Conservation (phyloP, 768 basidiomycete species). For the Leccinum imitatum region DNA sequence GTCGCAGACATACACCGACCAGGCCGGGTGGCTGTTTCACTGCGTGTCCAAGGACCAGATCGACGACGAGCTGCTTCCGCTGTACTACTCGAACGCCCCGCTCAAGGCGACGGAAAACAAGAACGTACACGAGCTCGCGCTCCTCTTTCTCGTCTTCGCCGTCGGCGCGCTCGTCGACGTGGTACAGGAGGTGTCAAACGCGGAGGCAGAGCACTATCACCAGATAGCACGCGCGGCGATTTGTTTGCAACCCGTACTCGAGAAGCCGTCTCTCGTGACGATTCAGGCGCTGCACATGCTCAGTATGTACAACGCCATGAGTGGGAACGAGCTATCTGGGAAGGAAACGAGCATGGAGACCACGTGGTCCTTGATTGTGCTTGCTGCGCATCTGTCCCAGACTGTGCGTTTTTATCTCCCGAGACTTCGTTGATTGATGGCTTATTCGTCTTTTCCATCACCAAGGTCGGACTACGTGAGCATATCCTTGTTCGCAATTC, state of each 20-base stretch:
- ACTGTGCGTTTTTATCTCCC: conserved; percentile 44
- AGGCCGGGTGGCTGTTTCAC: conserved; percentile 54
- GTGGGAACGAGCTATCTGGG: conserved; percentile 52
- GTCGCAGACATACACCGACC: conserved; percentile 44
- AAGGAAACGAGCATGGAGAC: conserved; percentile 71
- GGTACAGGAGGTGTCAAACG: conserved; percentile 26
- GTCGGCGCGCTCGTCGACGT: conserved; percentile 49
- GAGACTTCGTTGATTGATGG: background rate
- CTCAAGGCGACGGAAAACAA: conserved; percentile 35
- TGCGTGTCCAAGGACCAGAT: conserved; percentile 47
- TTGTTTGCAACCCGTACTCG: conserved; percentile 65
- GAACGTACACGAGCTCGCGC: conserved; percentile 48
- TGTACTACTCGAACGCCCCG: conserved; percentile 36
- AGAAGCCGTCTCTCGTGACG: conserved; percentile 68
- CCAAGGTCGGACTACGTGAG: conserved; percentile 70
- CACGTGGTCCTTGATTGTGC: conserved; percentile 64
- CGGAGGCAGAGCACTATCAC: conserved; percentile 61
- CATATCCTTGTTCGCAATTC: background rate
- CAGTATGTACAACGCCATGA: conserved; percentile 72
- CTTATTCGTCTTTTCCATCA: conserved; percentile 16
- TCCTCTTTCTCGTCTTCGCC: conserved; percentile 52
- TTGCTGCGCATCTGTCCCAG: conserved; percentile 66
- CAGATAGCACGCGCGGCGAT: conserved; percentile 66
- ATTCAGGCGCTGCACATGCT: conserved; percentile 68
- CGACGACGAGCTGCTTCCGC: conserved; percentile 40